Base-by-base conservation (phyloP, 495 filamentous ascomycete species). In the Pseudoneurospora amorphoporcata region DNA sequence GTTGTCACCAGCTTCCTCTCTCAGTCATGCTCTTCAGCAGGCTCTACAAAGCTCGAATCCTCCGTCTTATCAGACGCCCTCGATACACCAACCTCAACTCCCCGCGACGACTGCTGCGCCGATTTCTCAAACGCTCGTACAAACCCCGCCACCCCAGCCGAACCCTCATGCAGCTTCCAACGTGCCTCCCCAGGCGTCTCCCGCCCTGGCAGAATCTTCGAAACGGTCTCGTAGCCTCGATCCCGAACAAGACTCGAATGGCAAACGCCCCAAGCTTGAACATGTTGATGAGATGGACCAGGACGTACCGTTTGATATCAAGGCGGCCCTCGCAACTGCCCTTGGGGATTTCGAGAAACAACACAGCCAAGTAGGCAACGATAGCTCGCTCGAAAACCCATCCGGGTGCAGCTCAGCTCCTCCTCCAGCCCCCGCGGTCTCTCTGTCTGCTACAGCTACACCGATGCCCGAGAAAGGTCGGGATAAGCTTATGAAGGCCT, bases 401-500 rank as follows among this genome's bases (percentile, higher is more conserved):
- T 37, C 53, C 53, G 53, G 29, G 6, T 16, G 14, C 53, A 17
- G 29, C 53, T 65, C 53, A 4, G 53, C 53, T 8, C 53, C 29
- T 16, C 53, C 23, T 32, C 53, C 29, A 10, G 47, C 23, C 16
- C 6, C 29, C 29, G 14, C 53, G 6, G 29, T 65, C 53, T 65
- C 53, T 37, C 14, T 65, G 53, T 65, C 53, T 65, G 53, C 53
- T 35, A 65, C 53, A 35, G 53, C 71, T 3, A 72, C 73, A 16
- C 71, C 77, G n/a, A 75, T 71, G 16, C 45, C 68, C 6, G 74
- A 77, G 40, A 77, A 73, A 45, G 23, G 70, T 1, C 76, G 74
- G 32, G 72, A 78, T 41, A 78, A 72, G 58, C 76, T 81, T 68
- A 79, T 81, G 76, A 77, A 77, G 68, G 75, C 75, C 9, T 78